phyloP scores from a whole-genome alignment of 371 early-diverging fungal species.

The Mortierella sp. region DNA sequence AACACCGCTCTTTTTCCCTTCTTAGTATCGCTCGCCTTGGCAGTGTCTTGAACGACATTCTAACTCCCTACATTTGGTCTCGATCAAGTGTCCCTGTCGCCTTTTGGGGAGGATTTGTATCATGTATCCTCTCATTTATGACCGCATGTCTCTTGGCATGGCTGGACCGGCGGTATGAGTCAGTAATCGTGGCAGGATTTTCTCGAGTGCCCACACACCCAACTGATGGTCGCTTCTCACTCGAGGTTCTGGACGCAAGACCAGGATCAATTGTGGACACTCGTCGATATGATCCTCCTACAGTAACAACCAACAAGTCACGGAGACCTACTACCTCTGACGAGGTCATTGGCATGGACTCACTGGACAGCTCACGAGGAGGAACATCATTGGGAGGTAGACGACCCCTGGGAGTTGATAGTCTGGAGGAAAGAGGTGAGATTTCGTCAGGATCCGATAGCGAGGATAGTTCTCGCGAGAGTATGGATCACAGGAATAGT shows the following conservation, averaged over 20 bases:
- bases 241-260: slow-evolving; percentile 6
- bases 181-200: slow-evolving; percentile 23
- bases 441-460: neutral
- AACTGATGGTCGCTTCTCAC: slow-evolving; percentile 21
- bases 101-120: slow-evolving; percentile 65
- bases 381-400: neutral
- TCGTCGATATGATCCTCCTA: slow-evolving; percentile 31
- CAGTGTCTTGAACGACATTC: slow-evolving; percentile 62
- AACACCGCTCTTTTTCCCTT: slow-evolving; percentile 1
- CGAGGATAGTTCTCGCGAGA: neutral
- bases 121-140: slow-evolving; percentile 52
- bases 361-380: slow-evolving; percentile 5
- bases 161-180: slow-evolving; percentile 33
- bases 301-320: neutral
- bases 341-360: slow-evolving; percentile 26
- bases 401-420: neutral
- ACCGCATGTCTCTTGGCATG: slow-evolving; percentile 39
- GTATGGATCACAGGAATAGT: neutral
- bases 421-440: neutral
- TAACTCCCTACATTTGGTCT: slow-evolving; percentile 53
- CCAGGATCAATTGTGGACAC: neutral
- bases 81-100: slow-evolving; percentile 43
- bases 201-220: slow-evolving; percentile 32
- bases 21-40: slow-evolving; percentile 61
- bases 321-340: neutral